Percentiles rank a stretch among this genome's conserved stretches.
phyloP scores from a whole-genome alignment of 768 basidiomycete genomes.

The Serendipita sp. region DNA sequence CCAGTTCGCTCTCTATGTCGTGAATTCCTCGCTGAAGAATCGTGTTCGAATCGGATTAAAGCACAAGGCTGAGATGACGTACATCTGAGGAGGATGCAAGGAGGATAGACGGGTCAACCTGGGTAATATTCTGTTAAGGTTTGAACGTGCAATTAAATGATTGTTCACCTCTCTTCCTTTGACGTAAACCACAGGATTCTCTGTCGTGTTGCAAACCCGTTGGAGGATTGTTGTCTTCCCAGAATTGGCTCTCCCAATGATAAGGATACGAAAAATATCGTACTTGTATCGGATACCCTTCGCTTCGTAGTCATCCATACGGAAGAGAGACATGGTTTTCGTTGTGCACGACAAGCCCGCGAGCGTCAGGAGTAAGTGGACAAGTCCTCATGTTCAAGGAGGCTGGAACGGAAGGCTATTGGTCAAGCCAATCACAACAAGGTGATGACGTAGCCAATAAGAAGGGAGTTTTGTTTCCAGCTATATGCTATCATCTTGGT shows the following conservation, averaged over 20 bases:
- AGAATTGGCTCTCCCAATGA: constrained; percentile 12
- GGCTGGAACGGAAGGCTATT: too few species aligned
- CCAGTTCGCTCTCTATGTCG: constrained; percentile 20
- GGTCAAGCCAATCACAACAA: too few species aligned
- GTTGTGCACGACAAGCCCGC: too few species aligned
- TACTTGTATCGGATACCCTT: constrained; percentile 7
- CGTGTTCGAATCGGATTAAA: not conserved
- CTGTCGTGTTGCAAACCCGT: constrained; percentile 7
- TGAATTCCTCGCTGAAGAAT: constrained; percentile 21
- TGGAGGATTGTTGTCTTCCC: constrained; percentile 12
- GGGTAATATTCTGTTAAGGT: not conserved
- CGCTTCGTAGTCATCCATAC: too few species aligned
- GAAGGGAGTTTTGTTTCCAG: too few species aligned
- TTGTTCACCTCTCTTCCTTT: not conserved
- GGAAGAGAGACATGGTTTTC: too few species aligned
- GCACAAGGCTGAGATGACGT: too few species aligned
- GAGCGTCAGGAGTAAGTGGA: too few species aligned
- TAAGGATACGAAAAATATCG: constrained; percentile 11
- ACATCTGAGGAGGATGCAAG: not conserved
- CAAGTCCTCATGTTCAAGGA: too few species aligned
- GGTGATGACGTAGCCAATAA: too few species aligned
- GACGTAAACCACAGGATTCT: constrained; percentile 8
- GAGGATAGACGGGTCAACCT: not conserved
- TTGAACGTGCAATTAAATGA: not conserved
- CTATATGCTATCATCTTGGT: too few species aligned